phyloP scores from a whole-genome alignment of 2,329 filamentous ascomycete genomes.

The Alternaria novae-zelandiae region DNA sequence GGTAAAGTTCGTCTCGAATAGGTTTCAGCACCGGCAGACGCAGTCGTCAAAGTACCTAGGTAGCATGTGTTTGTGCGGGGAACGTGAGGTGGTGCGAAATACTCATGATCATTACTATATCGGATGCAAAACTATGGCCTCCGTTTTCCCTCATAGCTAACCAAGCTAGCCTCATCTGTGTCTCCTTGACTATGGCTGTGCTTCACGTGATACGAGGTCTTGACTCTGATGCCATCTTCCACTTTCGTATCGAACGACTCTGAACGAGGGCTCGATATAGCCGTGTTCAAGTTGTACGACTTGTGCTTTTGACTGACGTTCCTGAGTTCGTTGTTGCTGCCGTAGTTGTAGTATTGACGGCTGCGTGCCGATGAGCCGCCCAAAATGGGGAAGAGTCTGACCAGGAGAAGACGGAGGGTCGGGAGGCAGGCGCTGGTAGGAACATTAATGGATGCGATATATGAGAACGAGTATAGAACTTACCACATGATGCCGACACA shows the following conservation, averaged over 20 bases:
- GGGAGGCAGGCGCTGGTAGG: conserved; percentile 49
- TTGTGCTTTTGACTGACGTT: conserved; percentile 17
- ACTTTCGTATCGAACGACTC: conserved; percentile 2
- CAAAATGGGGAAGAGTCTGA: conserved; percentile 44
- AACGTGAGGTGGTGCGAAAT: background rate
- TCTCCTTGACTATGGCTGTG: conserved; percentile 15
- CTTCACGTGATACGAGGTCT: conserved; percentile 27
- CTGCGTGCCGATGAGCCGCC: conserved; percentile 43
- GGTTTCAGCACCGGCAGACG: background rate
- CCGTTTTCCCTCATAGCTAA: conserved; percentile 13
- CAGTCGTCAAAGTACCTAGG: background rate
- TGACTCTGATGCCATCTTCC: conserved; percentile 24
- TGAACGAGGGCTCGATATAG: conserved; percentile 4
- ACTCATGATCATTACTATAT: background rate
- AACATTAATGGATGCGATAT: background rate
- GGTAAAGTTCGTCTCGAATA: background rate
- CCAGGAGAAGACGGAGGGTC: conserved; percentile 46
- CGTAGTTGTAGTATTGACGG: conserved; percentile 33
- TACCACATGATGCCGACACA: conserved; percentile 52
- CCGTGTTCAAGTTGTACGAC: conserved; percentile 11
- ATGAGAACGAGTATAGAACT: background rate
- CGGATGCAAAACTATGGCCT: background rate
- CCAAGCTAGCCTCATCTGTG: conserved; percentile 27
- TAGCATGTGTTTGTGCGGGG: background rate
- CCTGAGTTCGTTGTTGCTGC: conserved; percentile 29